Evolutionary conservation across 1,284 basidiomycete genomes (phyloP).

Genomic region (Tilletiopsis washingtonensis): DNA sequence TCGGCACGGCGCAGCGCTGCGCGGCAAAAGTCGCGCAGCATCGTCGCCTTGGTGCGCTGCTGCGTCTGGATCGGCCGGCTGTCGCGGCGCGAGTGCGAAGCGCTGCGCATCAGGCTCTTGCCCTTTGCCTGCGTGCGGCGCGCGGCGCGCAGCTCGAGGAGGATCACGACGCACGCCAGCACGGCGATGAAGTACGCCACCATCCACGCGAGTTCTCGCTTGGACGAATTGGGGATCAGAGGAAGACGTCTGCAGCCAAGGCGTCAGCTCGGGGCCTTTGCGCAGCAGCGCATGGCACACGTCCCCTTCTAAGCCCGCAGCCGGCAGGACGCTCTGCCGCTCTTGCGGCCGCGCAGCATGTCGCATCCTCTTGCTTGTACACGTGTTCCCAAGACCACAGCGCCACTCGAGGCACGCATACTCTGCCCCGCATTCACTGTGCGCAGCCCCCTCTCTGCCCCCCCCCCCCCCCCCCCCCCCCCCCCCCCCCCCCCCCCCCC

Average conservation of each 20-base stretch:
- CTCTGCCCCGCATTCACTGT: no score
- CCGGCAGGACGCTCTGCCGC: no score
- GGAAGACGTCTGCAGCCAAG: neutral
- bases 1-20: neutral
- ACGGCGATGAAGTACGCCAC: neutral
- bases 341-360: no score
- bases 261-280: neutral
- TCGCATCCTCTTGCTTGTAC: neutral
- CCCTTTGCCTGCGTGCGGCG: neutral
- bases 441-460: no score
- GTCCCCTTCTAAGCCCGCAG: no score
- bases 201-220: slow-evolving; percentile 1
- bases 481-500: no score
- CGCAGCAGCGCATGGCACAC: neutral
- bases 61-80: neutral
- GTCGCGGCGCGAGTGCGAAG: neutral
- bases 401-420: neutral
- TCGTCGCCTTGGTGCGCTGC: slow-evolving; percentile 1
- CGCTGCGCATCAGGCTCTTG: neutral
- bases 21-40: slow-evolving; percentile 1
- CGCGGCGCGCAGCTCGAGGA: neutral
- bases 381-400: no score
- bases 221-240: slow-evolving; percentile 3
- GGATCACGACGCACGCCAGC: neutral
- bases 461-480: no score